A percentile compares a stretch with the other conserved stretches of the same genome.
Conservation (phyloP, 2,329 filamentous ascomycete species). For the Cladorrhinum sp. region DNA sequence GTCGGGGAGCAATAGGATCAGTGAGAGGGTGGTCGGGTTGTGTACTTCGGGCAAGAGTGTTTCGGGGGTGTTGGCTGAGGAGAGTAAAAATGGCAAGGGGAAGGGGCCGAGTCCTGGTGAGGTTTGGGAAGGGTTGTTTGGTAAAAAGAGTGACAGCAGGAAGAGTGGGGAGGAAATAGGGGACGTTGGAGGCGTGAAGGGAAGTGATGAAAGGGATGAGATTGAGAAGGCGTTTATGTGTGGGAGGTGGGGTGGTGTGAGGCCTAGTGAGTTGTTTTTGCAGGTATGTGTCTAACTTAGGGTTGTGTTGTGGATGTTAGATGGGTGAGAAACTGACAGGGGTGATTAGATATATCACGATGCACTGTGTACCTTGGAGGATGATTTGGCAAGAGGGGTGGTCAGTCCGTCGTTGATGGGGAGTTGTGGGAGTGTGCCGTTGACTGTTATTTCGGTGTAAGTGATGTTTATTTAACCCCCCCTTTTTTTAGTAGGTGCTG, state of each 20-base stretch:
- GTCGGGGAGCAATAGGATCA: slow-evolving; percentile 10
- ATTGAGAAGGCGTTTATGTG: slow-evolving; percentile 56
- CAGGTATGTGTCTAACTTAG: slow-evolving; percentile 38
- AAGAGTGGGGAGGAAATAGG: slow-evolving; percentile 21
- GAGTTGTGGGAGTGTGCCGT: slow-evolving; percentile 58
- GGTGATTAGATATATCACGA: slow-evolving; percentile 60
- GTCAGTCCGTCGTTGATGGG: slow-evolving; percentile 53
- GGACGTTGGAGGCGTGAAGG: not conserved
- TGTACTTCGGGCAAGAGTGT: slow-evolving; percentile 55
- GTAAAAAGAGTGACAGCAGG: slow-evolving; percentile 23
- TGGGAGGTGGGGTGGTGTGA: slow-evolving; percentile 63
- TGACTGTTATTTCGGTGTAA: slow-evolving; percentile 65
- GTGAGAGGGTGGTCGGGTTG: slow-evolving; percentile 35
- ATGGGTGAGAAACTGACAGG: slow-evolving; percentile 4
- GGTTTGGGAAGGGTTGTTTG: slow-evolving; percentile 56
- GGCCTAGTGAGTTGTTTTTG: slow-evolving; percentile 67
- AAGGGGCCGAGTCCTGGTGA: slow-evolving; percentile 47
- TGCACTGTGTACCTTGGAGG: slow-evolving; percentile 54
- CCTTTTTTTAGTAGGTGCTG: not conserved
- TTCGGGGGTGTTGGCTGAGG: slow-evolving; percentile 53
- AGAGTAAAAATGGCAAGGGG: too few species aligned
- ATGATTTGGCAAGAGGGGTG: slow-evolving; percentile 49
- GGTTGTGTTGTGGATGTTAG: not conserved
- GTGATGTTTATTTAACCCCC: slow-evolving; percentile 8
- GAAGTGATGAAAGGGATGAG: slow-evolving; percentile 35